These are phyloP conservation scores for Amanita jacksonii DNA, from an alignment of 768 basidiomycete species.

Conservation along the genomic window DNA sequence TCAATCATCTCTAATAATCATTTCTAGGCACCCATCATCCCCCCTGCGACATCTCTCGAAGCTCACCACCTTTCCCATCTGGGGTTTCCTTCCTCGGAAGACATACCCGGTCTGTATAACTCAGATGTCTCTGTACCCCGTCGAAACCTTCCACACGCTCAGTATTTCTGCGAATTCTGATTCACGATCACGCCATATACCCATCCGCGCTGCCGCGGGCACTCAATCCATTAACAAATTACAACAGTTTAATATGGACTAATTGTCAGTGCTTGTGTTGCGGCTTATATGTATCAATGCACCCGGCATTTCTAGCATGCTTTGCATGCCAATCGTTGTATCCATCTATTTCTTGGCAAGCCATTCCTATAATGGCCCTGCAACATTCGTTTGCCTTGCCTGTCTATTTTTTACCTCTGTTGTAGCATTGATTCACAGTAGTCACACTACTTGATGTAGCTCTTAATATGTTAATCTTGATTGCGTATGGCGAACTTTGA, in stretches of 20 bases:
- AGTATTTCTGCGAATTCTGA: conserved; percentile 73
- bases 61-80: conserved; percentile 80
- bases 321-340: conserved; percentile 2
- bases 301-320: background rate
- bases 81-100: conserved; percentile 64
- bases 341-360: conserved; percentile 1
- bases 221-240: too few relatives aligned
- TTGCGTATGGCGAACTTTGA: conserved; percentile 18
- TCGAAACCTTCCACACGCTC: conserved; percentile 53
- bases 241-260: conserved; percentile 6
- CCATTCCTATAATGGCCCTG: background rate
- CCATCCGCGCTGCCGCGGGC: too few relatives aligned
- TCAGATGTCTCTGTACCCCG: conserved; percentile 52
- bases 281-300: conserved; percentile 3
- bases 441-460: background rate
- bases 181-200: conserved; percentile 8
- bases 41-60: conserved; percentile 67
- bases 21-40: conserved; percentile 75
- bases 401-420: too few relatives aligned
- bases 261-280: background rate
- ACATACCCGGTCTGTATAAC: conserved; percentile 68
- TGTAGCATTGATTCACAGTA: background rate
- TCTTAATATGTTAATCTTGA: background rate
- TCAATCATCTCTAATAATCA: conserved; percentile 8
- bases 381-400: background rate